Base-by-base conservation (phyloP, 148 eudicot genomes). In the Dysphania ambrosioides region DNA sequence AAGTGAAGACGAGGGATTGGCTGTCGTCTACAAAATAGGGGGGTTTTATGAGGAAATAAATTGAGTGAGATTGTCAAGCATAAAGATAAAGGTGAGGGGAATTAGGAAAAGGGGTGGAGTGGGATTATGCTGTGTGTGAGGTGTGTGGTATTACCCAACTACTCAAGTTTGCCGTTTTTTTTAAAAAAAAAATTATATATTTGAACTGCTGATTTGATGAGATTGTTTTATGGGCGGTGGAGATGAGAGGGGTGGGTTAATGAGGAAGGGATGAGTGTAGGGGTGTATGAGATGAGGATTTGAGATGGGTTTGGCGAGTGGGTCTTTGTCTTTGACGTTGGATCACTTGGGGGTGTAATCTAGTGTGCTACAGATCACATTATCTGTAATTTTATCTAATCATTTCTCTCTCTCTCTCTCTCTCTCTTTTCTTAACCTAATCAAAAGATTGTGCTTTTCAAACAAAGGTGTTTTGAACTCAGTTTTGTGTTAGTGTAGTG, bases 271-370 rank as follows among this genome's bases (percentile, higher is more conserved):
- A 70, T 27, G 7, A n/a, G n/a, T n/a, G n/a, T n/a, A n/a, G n/a
- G n/a, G n/a, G n/a, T n/a, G 11, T 23, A 5, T 47, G 24, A 30
- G 36, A 5, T 51, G 53, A 57, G 53, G 24, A 0, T 8, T 24
- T 61, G 36, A n/a, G n/a, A n/a, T n/a, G n/a, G n/a, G n/a, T n/a
- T n/a, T n/a, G n/a, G n/a, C n/a, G n/a, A n/a, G n/a, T n/a, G n/a
- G 60, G 66, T 19, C 41, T 24, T 19, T 75, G 79, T 71, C 76
- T 72, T 75, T 75, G 75, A 55, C 82, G 82, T 79, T 80, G 79
- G 72, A 41, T 77, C 86, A 65, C 75, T 76, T 36, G 73, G 74
- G 32, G 29, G 29, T 36, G 12, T 8, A 16, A 61, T 72, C 32
- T 3, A 58, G 53, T 41, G 57, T 38, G 35, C 2, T 41, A 19